Base-by-base conservation (phyloP, 108 stramenopile species). In the Cyclotella baltica region DNA sequence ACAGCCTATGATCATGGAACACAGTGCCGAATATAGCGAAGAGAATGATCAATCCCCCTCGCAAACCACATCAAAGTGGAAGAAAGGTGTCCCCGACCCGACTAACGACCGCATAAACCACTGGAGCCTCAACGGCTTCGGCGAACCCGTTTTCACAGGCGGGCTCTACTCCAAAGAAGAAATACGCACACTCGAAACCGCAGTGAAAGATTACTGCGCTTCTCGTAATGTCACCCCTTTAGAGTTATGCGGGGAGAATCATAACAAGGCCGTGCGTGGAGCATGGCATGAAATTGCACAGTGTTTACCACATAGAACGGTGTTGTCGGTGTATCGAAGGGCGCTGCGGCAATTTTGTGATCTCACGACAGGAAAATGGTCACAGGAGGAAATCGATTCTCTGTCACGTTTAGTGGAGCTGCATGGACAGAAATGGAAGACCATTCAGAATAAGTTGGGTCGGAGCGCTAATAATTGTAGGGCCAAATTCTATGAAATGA, bases 281-380 rank as follows among this genome's bases (percentile, higher is more conserved):
- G 91, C 92, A 5, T 95, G 94, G 94, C 82, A 86, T 78, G 87
- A 92, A 76, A 95, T 95, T 58, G 87, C 92, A 46, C 88, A 88
- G 62, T 72, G 72, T 22, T 77, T 95, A 11, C 94, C 94, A 19
- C 85, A 92, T 76, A 88, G 94, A 19, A 84, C 89, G 31, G 92
- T 92, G 22, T 87, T 91, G 52, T 87, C 87, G 8, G 92, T 95
- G 0, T 95, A 95, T 63, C 86, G 92, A 15, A 86, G 91, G 68
- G 92, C 90, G 36, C 53, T 95, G 20, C 89, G 94, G 28, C 87
- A 88, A 66, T 50, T 90, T 15, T 87, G 91, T 67, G 92, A 89
- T 27, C 85, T 90, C 78, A 88, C 91, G 51, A 75, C 88, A 29
- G 94, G 94, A 11, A 38, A 67, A 4, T 95, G 94, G 94, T 83